Evolutionary conservation across 2,329 filamentous ascomycete genomes (phyloP), one percentile per base, ranked within the genome.

Genomic region (Endocalyx cinctus): DNA sequence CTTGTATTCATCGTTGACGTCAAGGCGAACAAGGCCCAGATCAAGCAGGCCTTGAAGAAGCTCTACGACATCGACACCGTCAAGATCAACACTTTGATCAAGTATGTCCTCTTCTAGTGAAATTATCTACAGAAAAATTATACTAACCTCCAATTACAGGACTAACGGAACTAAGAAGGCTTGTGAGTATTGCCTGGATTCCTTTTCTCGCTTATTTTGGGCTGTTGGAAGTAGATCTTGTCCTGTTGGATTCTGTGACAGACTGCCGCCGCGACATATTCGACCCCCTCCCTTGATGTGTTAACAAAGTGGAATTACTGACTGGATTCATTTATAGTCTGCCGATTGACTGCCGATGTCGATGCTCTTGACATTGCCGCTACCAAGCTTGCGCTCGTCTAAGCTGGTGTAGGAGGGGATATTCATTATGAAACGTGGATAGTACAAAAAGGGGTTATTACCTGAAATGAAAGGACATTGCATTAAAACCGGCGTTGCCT

Each of bases 1-100:
- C 82, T 98, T 33, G 87, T 94, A 64, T 96, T 96, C 79, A 94
- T 95, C 57, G 87, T 94, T 62, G 85, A 96, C 56, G 74, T 90
- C 69, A 94, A 94, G 84, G 82, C 90, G 69, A 98, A 98, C 83
- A 98, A 98, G 87, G 82, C 88, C 65, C 92, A 98, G 77, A 98
- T 98, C 76, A 96, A 96, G 81, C 77, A 81, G 59, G 86, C 90
- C 47, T 76, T 98, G 54, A 98, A 97, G 88, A 95, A 92, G 83
- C 84, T 97, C 54, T 98, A 98, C 70, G 92, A 97, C 68, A 92
- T 98, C 52, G 90, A 96, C 63, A 85, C 80, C 57, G 75, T 97
- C 73, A 97, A 97, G 85, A 88, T 98, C 78, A 98, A 98, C 83
- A 98, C 92, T 55, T 80, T 98, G 55, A 89, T 98, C 77, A 85